These are phyloP conservation scores for Macaranga tanarius DNA, from an alignment of 441 rosid genomes.

Conservation along the genomic window DNA sequence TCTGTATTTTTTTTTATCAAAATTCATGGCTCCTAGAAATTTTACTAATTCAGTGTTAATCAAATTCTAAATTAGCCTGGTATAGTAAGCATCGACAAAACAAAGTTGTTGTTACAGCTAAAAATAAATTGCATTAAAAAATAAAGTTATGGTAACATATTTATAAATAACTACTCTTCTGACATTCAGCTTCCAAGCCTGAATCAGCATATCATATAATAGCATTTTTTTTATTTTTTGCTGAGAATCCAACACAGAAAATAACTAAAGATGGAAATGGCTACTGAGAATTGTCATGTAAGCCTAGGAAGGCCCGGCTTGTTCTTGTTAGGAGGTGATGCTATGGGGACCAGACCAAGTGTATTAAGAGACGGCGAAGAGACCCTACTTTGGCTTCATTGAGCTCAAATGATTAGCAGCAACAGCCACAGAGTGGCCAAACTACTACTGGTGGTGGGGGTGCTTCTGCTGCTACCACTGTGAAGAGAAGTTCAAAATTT, in stretches of 20 bases:
- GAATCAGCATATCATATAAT: neutral
- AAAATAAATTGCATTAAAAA: constrained; percentile 3
- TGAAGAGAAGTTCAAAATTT: constrained; percentile 63
- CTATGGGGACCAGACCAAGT: constrained; percentile 17
- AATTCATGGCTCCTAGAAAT: too few relatives aligned
- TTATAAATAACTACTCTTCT: neutral
- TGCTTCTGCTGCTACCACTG: constrained; percentile 38
- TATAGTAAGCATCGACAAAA: constrained; percentile 31
- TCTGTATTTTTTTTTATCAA: too few relatives aligned
- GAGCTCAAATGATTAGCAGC: constrained; percentile 18
- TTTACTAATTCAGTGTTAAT: too few relatives aligned
- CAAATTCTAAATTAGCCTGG: too few relatives aligned
- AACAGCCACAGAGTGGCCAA: constrained; percentile 18
- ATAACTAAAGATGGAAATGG: constrained; percentile 19
- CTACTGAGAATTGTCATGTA: constrained; percentile 18
- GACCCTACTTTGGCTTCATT: constrained; percentile 20
- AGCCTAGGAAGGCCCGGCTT: constrained; percentile 13
- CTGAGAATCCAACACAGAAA: neutral
- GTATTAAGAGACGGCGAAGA: constrained; percentile 39
- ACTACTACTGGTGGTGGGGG: constrained; percentile 11
- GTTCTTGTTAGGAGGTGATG: constrained; percentile 22
- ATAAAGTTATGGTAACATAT: neutral
- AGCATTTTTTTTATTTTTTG: neutral
- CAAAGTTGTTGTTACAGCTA: constrained; percentile 8
- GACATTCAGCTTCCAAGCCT: neutral